phyloP scores from a whole-genome alignment of 257 asterid genomes.

The Asclepias syriaca region DNA sequence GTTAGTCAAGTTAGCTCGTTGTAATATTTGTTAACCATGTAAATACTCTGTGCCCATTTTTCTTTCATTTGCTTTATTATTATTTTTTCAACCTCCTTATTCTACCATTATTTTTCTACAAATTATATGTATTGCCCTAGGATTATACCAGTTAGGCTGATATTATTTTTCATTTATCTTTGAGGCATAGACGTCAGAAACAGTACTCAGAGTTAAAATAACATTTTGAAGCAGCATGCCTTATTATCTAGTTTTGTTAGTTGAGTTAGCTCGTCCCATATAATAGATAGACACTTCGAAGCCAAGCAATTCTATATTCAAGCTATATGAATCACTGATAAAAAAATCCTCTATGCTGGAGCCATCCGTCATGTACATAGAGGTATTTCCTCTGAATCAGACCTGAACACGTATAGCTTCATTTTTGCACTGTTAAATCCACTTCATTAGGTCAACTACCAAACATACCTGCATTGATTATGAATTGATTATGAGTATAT shows the following conservation, averaged over 20 bases:
- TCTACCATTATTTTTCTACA: too few relatives aligned
- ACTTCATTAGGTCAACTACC: not conserved
- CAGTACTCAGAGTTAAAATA: too few relatives aligned
- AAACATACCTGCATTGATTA: too few relatives aligned
- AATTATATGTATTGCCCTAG: too few relatives aligned
- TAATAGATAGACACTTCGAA: not conserved
- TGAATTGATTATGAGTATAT: too few relatives aligned
- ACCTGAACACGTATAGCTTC: not conserved
- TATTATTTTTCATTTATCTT: too few relatives aligned
- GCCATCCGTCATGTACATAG: not conserved
- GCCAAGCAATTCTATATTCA: not conserved
- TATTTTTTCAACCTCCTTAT: too few relatives aligned
- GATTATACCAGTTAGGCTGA: too few relatives aligned
- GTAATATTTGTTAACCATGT: too few relatives aligned
- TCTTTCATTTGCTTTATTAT: too few relatives aligned
- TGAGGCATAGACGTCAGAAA: too few relatives aligned
- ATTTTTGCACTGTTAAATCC: not conserved
- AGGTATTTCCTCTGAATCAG: not conserved
- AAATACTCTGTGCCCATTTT: too few relatives aligned
- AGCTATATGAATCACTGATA: not conserved
- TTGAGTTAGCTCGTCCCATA: not conserved
- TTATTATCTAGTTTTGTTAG: not conserved
- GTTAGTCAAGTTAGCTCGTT: not conserved
- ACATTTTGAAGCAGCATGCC: not conserved
- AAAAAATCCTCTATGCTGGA: not conserved